A percentile compares a stretch with the other conserved stretches of the same genome.
Evolutionary conservation across 805 yeast genomes (phyloP).

Genomic region (Nakazawaea ernobii): DNA sequence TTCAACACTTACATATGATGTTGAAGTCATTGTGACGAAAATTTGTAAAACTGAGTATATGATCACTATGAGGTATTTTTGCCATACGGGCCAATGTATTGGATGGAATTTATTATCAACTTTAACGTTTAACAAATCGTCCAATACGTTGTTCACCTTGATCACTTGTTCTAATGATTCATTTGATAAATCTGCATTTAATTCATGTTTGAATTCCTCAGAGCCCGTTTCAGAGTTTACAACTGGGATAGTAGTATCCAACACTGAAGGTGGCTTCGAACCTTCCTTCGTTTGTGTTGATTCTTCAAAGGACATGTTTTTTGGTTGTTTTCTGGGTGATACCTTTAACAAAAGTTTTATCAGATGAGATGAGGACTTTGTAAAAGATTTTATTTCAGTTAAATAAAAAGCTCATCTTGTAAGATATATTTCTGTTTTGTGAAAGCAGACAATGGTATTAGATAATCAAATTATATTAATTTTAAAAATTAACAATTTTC

Average conservation of each 20-base stretch:
- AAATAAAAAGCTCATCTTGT: too few species aligned
- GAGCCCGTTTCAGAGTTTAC: not conserved
- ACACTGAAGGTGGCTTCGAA: not conserved
- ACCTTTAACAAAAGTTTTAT: too few species aligned
- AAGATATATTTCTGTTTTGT: too few species aligned
- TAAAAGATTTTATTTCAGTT: too few species aligned
- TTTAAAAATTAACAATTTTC: too few species aligned
- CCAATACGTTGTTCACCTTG: conserved; percentile 1
- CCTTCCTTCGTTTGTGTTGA: too few species aligned
- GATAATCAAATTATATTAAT: too few species aligned
- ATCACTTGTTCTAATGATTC: not conserved
- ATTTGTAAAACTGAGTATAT: conserved; percentile 24
- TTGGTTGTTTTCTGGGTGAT: too few species aligned
- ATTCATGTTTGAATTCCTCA: not conserved
- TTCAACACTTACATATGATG: conserved; percentile 27
- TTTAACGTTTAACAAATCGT: conserved; percentile 1
- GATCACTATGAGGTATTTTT: conserved; percentile 20
- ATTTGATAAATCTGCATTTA: conserved; percentile 1
- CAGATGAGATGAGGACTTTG: too few species aligned
- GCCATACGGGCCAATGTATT: conserved; percentile 22
- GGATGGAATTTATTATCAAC: conserved; percentile 26
- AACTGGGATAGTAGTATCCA: not conserved
- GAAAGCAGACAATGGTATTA: too few species aligned
- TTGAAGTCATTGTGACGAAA: conserved; percentile 26
- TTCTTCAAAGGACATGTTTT: too few species aligned